Base-by-base conservation (phyloP, 1,284 basidiomycete genomes). In the Ustilago shanxiensis region DNA sequence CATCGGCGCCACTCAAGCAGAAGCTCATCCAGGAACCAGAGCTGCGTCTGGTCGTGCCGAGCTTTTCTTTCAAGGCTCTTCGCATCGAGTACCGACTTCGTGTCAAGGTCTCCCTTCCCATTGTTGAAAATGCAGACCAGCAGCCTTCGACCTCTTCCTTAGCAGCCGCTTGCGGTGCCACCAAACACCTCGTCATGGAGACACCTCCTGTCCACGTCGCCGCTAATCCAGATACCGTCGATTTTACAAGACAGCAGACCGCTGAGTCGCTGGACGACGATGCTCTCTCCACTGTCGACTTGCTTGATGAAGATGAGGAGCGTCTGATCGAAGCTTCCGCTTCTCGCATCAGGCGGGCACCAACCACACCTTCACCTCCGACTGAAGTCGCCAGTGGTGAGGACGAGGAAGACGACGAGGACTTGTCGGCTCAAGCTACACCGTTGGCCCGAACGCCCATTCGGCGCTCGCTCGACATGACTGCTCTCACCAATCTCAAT, bases 41-140 rank as follows among this genome's bases (percentile, higher is more conserved):
- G 52, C 44, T 73, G 60, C 49, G 75, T 6, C 53, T 73, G 9
- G 75, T 77, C 22, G 71, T 72, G 10, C 75, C 75, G 6, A 77
- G 75, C 37, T 77, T 77, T 39, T 73, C 75, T 1, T 77, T 77
- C 61, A 73, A 73, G 22, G 75, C 71, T 39, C 59, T 77, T 31
- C 49, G 75, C 26, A 54, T 77, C 60, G 75, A 77, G 63, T 73
- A 77, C 20, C 57, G 75, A 16, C 55, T 77, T 22, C 57, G 67
- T 7, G 71, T 77, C 49, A 70, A 67, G 44, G 50, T 77, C 47
- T 64, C 64, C 26, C 52, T 73, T 2, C 66, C 71, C 18, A 26
- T 20, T 18, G 69, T 26, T 11, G 50, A 24, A 10, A 16, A 16
- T 3, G 45, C 13, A 8, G 61, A 33, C 28, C 45, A 35, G 61